Evolutionary conservation across 2,329 filamentous ascomycete species (phyloP).

Genomic region (Colletotrichum orbiculare): DNA sequence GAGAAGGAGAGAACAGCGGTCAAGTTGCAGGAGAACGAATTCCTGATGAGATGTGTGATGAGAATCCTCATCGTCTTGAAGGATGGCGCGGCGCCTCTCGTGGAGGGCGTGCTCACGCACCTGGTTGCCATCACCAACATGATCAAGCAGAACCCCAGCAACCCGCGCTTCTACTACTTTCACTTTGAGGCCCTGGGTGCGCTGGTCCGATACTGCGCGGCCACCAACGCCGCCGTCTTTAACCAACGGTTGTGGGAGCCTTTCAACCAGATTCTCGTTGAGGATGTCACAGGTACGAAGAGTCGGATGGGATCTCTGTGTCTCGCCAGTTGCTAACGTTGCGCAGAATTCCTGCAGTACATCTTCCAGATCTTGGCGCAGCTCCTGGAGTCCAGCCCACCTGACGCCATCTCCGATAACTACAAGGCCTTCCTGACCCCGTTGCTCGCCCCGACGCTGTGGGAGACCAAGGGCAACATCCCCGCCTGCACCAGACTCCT

Average conservation of each 20-base stretch:
- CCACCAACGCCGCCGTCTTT: slow-evolving; percentile 75
- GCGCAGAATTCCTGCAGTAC: slow-evolving; percentile 89
- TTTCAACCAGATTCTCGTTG: slow-evolving; percentile 82
- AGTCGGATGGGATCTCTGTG: slow-evolving; percentile 35
- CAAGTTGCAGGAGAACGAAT: slow-evolving; percentile 99
- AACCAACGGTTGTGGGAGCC: slow-evolving; percentile 85
- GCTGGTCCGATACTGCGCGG: slow-evolving; percentile 80
- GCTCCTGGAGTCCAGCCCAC: slow-evolving; percentile 86
- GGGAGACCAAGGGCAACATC: slow-evolving; percentile 93
- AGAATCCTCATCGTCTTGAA: slow-evolving; percentile 93
- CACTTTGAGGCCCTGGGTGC: slow-evolving; percentile 96
- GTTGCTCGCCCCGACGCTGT: slow-evolving; percentile 82
- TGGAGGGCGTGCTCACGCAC: slow-evolving; percentile 83
- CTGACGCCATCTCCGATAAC: slow-evolving; percentile 80
- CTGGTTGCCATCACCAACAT: slow-evolving; percentile 90
- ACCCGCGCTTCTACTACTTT: slow-evolving; percentile 98
- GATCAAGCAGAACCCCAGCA: slow-evolving; percentile 95
- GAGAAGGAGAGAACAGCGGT: slow-evolving; percentile 85
- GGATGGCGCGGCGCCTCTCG: slow-evolving; percentile 79
- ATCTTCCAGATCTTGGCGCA: slow-evolving; percentile 96
- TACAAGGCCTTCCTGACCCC: slow-evolving; percentile 84
- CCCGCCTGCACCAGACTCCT: slow-evolving; percentile 90
- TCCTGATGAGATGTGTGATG: slow-evolving; percentile 99
- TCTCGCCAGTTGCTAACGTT: slow-evolving; percentile 43
- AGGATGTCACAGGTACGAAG: slow-evolving; percentile 78